Evolutionary conservation across 2,329 filamentous ascomycete species (phyloP).

Genomic region (Talaromyces sp.): DNA sequence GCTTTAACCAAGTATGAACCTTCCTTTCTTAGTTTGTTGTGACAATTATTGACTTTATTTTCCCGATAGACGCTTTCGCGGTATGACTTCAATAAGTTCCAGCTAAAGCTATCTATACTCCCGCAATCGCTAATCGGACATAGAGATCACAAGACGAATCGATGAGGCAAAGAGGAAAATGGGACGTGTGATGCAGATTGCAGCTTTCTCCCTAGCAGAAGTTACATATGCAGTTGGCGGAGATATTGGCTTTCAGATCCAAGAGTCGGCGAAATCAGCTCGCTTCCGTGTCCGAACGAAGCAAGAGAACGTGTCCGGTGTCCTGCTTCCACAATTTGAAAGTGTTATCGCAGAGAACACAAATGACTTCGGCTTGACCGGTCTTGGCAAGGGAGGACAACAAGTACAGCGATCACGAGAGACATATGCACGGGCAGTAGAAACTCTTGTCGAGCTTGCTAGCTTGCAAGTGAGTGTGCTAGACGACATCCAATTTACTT

Average conservation of each 20-base stretch:
- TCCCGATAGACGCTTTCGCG: constrained; percentile 74
- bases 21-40: neutral
- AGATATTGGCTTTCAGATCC: constrained; percentile 94
- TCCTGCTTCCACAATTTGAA: constrained; percentile 90
- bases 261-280: constrained; percentile 90
- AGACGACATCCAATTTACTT: neutral
- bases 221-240: constrained; percentile 96
- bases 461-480: constrained; percentile 68
- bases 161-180: constrained; percentile 99
- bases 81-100: constrained; percentile 49
- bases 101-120: constrained; percentile 24
- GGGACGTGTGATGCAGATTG: constrained; percentile 98
- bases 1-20: constrained; percentile 83
- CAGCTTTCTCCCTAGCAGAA: constrained; percentile 94
- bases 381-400: constrained; percentile 93
- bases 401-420: constrained; percentile 94
- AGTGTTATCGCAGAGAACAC: constrained; percentile 83
- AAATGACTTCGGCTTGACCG: constrained; percentile 94
- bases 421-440: constrained; percentile 92
- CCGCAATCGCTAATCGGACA: constrained; percentile 28
- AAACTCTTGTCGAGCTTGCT: constrained; percentile 90
- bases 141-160: constrained; percentile 93
- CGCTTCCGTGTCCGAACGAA: constrained; percentile 91
- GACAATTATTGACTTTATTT: constrained; percentile 25
- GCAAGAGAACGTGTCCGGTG: constrained; percentile 98